Base-by-base conservation (phyloP, 345 rosid genomes). In the Corchorus capsularis region DNA sequence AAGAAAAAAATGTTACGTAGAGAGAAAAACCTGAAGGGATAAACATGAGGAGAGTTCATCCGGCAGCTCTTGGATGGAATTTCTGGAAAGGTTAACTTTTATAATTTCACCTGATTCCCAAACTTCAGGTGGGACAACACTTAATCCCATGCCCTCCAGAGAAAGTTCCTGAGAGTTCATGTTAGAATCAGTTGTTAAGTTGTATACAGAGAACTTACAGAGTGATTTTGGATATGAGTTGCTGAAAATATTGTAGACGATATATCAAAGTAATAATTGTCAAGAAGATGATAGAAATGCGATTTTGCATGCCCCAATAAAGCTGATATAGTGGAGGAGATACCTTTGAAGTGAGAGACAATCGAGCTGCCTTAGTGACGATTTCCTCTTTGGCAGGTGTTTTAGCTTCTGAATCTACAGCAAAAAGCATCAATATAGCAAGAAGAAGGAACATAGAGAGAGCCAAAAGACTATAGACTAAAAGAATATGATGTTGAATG, bases 261-360 rank as follows among this genome's bases (percentile, higher is more conserved):
- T 17, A 63, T 0, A 43, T 4, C 22, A 43, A 65, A 43, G 2
- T 68, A 47, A 68, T 22, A 68, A 45, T 7, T 9, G 8, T 45
- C 47, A 45, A 45, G 47, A 45, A 45, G 47, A 7, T 53, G 19
- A 53, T 13, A 6, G 56, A 53, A 4, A 13, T 53, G 19, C 56
- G 15, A 45, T 45, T 45, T 45, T 45, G 47, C 39, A 49, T 8
- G 72, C 15, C 49, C 41, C 19, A 35, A 47, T 52, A 22, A 73
- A 49, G 47, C 47, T 63, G 20, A 68, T 46, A 47, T 15, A 8
- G 14, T 50, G 37, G 64, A 47, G 54, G 64, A 52, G 34, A 11
- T 82, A 95, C 99, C 99, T 93, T 91, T 59, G 99, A 88, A 76
- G 90, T 76, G 63, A 95, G 72, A 59, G 97, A 95, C 82, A 95